A percentile compares a stretch with the other conserved stretches of the same genome.
Conservation (phyloP, 2,329 filamentous ascomycete species). For the Fusarium marasasianum region DNA sequence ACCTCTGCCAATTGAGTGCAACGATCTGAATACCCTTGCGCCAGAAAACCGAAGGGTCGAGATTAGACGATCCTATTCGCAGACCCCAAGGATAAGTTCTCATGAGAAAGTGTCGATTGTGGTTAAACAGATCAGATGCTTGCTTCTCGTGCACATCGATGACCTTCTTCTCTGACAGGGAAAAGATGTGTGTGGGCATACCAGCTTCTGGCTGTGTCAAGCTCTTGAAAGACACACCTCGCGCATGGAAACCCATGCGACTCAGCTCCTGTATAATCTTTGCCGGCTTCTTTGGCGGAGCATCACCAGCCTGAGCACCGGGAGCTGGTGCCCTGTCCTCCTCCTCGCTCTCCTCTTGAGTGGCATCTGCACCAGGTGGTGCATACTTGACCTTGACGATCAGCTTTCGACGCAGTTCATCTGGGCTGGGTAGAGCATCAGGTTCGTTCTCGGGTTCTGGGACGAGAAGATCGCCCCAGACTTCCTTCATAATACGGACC, state of each 20-base stretch:
- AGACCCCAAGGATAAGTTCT: constrained; percentile 87
- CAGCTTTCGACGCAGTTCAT: constrained; percentile 78
- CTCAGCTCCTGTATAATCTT: constrained; percentile 80
- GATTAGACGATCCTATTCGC: constrained; percentile 84
- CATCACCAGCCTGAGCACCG: constrained; percentile 50
- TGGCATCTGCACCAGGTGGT: constrained; percentile 49
- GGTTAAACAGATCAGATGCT: constrained; percentile 70
- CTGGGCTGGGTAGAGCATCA: constrained; percentile 71
- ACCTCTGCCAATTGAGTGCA: constrained; percentile 92
- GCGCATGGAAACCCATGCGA: constrained; percentile 82
- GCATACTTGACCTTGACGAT: constrained; percentile 83
- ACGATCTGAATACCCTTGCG: constrained; percentile 89
- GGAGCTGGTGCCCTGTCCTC: constrained; percentile 52
- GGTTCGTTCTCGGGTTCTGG: constrained; percentile 60
- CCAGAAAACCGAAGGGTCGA: constrained; percentile 88
- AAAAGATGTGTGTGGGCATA: constrained; percentile 76
- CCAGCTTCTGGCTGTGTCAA: constrained; percentile 75
- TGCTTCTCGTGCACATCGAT: constrained; percentile 66
- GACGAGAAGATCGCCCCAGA: constrained; percentile 80
- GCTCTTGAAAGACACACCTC: constrained; percentile 82
- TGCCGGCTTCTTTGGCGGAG: constrained; percentile 53
- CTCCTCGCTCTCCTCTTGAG: constrained; percentile 48
- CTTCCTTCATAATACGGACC: constrained; percentile 89
- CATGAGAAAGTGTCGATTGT: constrained; percentile 86
- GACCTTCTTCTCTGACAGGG: constrained; percentile 70